These are phyloP conservation scores for Cordyceps militaris DNA, from an alignment of 2,329 filamentous ascomycete species.

Conservation along the genomic window DNA sequence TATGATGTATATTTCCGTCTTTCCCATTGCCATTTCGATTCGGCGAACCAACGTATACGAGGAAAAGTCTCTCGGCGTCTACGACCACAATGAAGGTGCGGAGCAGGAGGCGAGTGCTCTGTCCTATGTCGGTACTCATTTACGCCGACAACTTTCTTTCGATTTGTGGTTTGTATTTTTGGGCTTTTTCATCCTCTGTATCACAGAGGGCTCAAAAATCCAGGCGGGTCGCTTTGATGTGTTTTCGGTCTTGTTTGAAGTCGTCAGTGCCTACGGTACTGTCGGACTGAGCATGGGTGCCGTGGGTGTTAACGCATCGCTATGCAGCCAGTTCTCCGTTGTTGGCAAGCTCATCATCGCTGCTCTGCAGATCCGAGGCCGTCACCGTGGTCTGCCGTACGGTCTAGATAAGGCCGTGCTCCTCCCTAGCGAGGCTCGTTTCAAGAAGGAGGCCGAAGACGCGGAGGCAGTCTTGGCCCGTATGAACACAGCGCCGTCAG, in stretches of 20 bases:
- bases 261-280: constrained; percentile 87
- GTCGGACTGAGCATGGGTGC: constrained; percentile 89
- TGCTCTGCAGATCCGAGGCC: constrained; percentile 62
- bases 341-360: constrained; percentile 65
- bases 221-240: constrained; percentile 56
- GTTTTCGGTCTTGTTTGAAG: constrained; percentile 72
- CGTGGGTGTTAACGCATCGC: constrained; percentile 64
- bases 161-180: constrained; percentile 96
- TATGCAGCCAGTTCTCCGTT: constrained; percentile 72
- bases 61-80: constrained; percentile 76
- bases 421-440: constrained; percentile 49
- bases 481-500: constrained; percentile 26
- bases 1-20: constrained; percentile 99
- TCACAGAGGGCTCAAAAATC: constrained; percentile 72
- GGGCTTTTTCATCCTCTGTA: constrained; percentile 85
- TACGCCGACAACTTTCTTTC: constrained; percentile 89
- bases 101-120: constrained; percentile 50
- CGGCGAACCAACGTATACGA: constrained; percentile 95
- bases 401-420: constrained; percentile 56
- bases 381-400: constrained; percentile 62
- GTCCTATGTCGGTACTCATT: constrained; percentile 84
- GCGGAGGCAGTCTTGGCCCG: constrained; percentile 33
- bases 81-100: constrained; percentile 43
- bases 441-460: constrained; percentile 45
- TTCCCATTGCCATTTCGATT: constrained; percentile 92